Percentiles rank a stretch among this genome's conserved stretches.
Evolutionary conservation across 2,329 filamentous ascomycete species (phyloP).

Genomic region (Cordyceps tenuipes): DNA sequence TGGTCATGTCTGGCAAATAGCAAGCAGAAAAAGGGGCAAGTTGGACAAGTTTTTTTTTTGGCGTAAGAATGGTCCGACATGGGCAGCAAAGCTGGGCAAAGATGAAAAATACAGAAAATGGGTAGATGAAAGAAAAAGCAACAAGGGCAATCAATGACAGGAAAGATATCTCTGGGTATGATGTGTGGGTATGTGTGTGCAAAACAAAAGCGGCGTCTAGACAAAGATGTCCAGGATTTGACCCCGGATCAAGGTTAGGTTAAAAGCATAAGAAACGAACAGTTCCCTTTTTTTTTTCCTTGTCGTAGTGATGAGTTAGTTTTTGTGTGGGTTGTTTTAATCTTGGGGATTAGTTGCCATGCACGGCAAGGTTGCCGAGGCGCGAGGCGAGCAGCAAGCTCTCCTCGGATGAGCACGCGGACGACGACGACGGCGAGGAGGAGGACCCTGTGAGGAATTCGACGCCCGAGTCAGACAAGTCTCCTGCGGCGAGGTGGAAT

Average conservation of each 20-base stretch:
- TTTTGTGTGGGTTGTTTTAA: too few relatives aligned
- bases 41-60: not conserved
- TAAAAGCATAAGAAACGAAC: not conserved
- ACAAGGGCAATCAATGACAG: not conserved
- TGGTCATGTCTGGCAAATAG: not conserved
- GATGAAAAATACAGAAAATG: not conserved
- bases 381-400: not conserved
- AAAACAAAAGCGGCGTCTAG: not conserved
- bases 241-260: too few relatives aligned
- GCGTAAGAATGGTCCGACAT: conserved; percentile 9
- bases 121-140: too few relatives aligned
- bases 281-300: not conserved
- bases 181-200: not conserved
- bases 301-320: not conserved
- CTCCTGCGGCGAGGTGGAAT: not conserved
- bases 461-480: conserved; percentile 9
- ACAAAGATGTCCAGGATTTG: not conserved
- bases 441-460: conserved; percentile 7
- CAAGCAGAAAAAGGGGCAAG: not conserved
- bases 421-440: not conserved
- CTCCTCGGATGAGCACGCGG: not conserved
- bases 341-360: not conserved
- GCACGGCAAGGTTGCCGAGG: not conserved
- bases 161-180: not conserved
- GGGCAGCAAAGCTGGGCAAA: not conserved